Percentiles rank a stretch among this genome's conserved stretches.
These are phyloP conservation scores for Lachnellula hyalina DNA, from an alignment of 2,329 filamentous ascomycete species.

Conservation along the genomic window DNA sequence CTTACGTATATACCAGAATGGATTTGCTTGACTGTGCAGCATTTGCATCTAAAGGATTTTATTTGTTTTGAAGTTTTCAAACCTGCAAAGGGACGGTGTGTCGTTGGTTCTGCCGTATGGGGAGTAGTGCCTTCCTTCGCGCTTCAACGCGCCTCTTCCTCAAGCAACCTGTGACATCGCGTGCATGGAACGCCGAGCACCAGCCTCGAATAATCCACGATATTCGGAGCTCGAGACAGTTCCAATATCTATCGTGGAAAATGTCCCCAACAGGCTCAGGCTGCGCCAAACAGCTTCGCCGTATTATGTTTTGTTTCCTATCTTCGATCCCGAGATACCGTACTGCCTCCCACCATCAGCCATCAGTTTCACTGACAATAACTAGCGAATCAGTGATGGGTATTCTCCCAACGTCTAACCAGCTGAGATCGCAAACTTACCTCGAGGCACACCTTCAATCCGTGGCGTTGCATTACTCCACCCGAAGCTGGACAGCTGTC, in stretches of 20 bases:
- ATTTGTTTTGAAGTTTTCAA: neutral
- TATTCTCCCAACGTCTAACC: neutral
- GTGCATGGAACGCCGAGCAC: neutral
- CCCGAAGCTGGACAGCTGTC: neutral
- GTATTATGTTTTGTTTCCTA: neutral
- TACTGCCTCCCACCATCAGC: neutral
- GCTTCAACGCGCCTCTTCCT: neutral
- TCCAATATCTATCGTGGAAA: neutral
- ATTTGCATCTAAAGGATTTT: neutral
- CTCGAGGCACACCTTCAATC: neutral
- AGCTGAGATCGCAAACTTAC: neutral
- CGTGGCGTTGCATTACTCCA: neutral
- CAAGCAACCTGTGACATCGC: neutral
- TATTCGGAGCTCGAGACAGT: neutral
- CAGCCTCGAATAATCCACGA: neutral
- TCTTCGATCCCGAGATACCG: neutral
- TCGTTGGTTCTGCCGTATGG: neutral
- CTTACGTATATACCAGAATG: neutral
- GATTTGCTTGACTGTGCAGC: neutral
- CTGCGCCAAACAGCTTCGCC: neutral
- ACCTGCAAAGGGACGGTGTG: neutral
- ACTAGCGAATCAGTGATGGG: neutral
- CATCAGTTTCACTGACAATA: neutral
- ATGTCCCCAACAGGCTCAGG: neutral
- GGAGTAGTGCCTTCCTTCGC: neutral